These are phyloP conservation scores for Macrolepiota dolichaula DNA, from an alignment of 768 basidiomycete genomes.

Conservation along the genomic window DNA sequence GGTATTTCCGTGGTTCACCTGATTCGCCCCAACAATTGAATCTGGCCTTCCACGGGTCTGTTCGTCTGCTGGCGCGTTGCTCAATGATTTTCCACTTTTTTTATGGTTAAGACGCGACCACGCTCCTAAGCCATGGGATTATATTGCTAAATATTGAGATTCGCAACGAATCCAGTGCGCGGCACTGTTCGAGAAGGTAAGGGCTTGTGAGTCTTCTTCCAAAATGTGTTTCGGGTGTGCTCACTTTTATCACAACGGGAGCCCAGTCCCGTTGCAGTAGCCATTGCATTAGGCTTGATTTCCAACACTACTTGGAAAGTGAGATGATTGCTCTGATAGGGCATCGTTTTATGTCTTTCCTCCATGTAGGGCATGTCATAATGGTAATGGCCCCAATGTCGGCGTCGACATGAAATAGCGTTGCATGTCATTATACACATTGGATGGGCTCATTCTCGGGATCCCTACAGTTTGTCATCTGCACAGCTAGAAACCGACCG, in stretches of 20 bases:
- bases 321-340: not conserved
- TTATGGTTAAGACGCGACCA: not conserved
- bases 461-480: not conserved
- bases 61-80: not conserved
- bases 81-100: not conserved
- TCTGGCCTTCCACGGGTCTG: not conserved
- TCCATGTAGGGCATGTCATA: not conserved
- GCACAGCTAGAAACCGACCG: not conserved
- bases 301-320: not conserved
- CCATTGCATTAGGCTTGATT: not conserved
- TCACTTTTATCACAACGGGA: not conserved
- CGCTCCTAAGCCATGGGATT: not conserved
- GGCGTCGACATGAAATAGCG: not conserved
- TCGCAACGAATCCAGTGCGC: not conserved
- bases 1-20: constrained; percentile 1
- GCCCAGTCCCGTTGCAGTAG: not conserved
- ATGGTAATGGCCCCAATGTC: too few relatives aligned
- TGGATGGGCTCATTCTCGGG: not conserved
- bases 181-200: too few relatives aligned
- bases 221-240: not conserved
- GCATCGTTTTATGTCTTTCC: not conserved
- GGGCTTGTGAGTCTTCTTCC: not conserved
- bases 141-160: not conserved
- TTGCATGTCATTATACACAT: not conserved
- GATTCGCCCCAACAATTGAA: not conserved